Percentiles rank a stretch among this genome's conserved stretches.
These are phyloP conservation scores for Globomyces pollinis-pini DNA, from an alignment of 192 early-diverging fungal species.

Conservation along the genomic window DNA sequence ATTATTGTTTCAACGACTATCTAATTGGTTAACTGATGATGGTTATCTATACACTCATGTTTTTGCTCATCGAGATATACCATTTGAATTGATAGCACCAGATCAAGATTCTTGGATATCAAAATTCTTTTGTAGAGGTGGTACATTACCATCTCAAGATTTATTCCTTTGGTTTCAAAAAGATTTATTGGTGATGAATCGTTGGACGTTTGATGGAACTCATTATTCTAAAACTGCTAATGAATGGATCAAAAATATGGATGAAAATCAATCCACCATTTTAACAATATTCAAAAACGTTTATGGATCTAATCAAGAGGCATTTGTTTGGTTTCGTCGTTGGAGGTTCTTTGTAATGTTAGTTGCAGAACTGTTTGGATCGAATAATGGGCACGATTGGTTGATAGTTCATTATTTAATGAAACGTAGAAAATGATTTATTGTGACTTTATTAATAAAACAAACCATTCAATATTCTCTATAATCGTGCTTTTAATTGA, in stretches of 20 bases:
- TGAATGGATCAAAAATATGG: constrained; percentile 26
- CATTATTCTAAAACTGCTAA: constrained; percentile 22
- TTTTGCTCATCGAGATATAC: constrained; percentile 23
- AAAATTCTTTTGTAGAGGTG: constrained; percentile 39
- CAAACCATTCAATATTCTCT: too few species aligned
- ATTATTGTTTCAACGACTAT: constrained; percentile 25
- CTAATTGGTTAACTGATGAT: constrained; percentile 26
- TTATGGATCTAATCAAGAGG: constrained; percentile 21
- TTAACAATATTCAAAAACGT: constrained; percentile 13
- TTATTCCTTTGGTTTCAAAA: constrained; percentile 37
- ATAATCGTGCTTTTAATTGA: too few species aligned
- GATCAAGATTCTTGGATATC: constrained; percentile 39
- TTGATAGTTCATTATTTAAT: background rate
- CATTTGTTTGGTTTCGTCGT: constrained; percentile 30
- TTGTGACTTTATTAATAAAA: too few species aligned
- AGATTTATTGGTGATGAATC: constrained; percentile 19
- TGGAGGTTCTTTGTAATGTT: constrained; percentile 38
- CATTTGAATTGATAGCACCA: constrained; percentile 30
- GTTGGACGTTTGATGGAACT: constrained; percentile 28
- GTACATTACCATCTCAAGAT: constrained; percentile 18
- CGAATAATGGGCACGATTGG: constrained; percentile 14
- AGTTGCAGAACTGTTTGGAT: constrained; percentile 31
- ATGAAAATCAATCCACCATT: constrained; percentile 23
- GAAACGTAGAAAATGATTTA: constrained; percentile 2
- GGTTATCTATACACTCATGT: constrained; percentile 35